Evolutionary conservation across 352 stramenopile genomes (phyloP), one percentile per base, ranked within the genome.

Genomic region (Pythium dissotocum): DNA sequence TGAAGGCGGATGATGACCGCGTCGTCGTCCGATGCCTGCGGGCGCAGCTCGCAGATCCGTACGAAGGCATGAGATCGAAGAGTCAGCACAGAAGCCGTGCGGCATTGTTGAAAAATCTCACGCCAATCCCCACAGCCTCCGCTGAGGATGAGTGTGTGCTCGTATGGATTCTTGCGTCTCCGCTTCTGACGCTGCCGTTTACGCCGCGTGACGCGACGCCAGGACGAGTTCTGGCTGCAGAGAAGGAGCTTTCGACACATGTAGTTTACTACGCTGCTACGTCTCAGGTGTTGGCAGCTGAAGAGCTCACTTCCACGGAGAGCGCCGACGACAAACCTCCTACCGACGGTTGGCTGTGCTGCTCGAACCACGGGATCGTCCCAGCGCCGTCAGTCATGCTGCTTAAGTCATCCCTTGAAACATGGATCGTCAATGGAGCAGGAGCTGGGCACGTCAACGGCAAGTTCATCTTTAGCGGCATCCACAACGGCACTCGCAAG

Each of bases 241-340:
- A 90, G 57, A 91, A 88, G 32, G 78, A 90, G 49, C 67, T 91
- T 18, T 91, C 83, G 6, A 87, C 79, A 18, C 80, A 89, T 49
- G 65, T 90, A 1, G 70, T 91, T 6, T 91, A 91, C 42, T 91
- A 91, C 56, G 85, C 80, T 60, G 80, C 77, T 16, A 54, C 67
- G 13, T 87, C 83, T 6, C 7, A 16, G 2, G 46, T 58, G 2
- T 26, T 55, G 13, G 18, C 60, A 18, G n/a, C 54, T 46, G 18
- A 28, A 40, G 2, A 24, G 26, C 26, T 40, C 16, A 14, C 42
- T 16, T 28, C 6, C 9, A 21, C 8, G 9, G 32, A 59, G 3
- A 36, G 65, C 14, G 59, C 53, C 2, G 16, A 75, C 13, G 66
- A 72, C 32, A 58, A 58, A 36, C 84, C 84, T 9, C 82, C 84